Base-by-base conservation (phyloP, 257 asterid genomes). In the Paulownia fortunei region DNA sequence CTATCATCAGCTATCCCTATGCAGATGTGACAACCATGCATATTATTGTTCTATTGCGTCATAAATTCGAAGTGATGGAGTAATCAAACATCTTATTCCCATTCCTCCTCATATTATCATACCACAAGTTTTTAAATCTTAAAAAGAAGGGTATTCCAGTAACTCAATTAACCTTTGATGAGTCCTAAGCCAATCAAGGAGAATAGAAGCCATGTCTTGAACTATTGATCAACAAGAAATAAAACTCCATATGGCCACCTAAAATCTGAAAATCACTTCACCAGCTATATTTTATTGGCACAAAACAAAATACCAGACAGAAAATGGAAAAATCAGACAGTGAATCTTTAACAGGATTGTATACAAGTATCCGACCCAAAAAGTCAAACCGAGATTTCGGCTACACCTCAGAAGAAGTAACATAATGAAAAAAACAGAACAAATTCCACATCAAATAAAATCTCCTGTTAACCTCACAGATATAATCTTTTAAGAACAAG, bases 381-480 rank as follows among this genome's bases (percentile, higher is more conserved):
- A 74, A 74, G 81, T 74, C 72, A 47, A 70, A 79, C 56, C 72
- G 10, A 68, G 46, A 39, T 32, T 69, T 51, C 63, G 46, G 16
- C 67, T 24, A 46, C 66, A 72, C 27, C 12, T 27, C 23, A 64
- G 30, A 72, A 41, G 52, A 47, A 72, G 21, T 9, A 54, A 67
- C 30, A 32, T 13, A 23, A 4, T 55, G 18, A 44, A 61, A 59
- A 41, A 67, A 60, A 12, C 65, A 71, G 68, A 59, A 66, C 27
- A 71, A 56, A 58, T 54, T 60, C 69, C 76, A 49, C 58, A 62
- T 37, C 54, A 66, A 49, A 72, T 24, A 32, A 55, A 13, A 44
- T 52, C 37, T 21, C 66, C 36, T 21, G 44, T 18, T 15, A 13
- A 59, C 15, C 73, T 64, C 47, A 26, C 46, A 42, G 23, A 16